Evolutionary conservation across 768 basidiomycete genomes (phyloP).

Genomic region (Zangia roseola): DNA sequence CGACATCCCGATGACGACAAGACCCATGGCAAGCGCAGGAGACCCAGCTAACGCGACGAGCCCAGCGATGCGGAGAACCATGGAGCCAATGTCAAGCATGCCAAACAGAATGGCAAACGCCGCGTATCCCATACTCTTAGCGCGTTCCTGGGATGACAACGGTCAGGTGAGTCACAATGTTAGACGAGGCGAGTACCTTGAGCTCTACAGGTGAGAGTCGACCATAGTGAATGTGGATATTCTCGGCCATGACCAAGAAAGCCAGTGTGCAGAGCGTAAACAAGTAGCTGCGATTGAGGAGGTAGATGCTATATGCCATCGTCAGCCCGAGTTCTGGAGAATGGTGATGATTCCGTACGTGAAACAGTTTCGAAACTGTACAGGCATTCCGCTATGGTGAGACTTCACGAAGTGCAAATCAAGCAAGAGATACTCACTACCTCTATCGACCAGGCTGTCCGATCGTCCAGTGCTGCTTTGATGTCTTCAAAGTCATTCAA

Average conservation of each 20-base stretch:
- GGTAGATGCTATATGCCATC: slow-evolving; percentile 16
- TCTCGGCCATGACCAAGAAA: slow-evolving; percentile 21
- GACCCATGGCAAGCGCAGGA: slow-evolving; percentile 7
- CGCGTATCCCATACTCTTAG: slow-evolving; percentile 10
- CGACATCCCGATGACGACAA: slow-evolving; percentile 12
- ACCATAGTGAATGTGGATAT: slow-evolving; percentile 17
- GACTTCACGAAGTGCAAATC: not conserved
- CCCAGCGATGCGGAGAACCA: slow-evolving; percentile 18
- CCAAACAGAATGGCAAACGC: slow-evolving; percentile 16
- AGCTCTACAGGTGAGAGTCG: slow-evolving; percentile 22
- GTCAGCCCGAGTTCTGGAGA: not conserved
- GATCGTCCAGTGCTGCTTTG: slow-evolving; percentile 12
- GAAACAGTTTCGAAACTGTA: slow-evolving; percentile 4
- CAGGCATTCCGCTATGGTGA: not conserved
- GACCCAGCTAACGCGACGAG: slow-evolving; percentile 12
- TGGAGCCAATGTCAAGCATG: slow-evolving; percentile 19
- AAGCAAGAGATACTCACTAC: slow-evolving; percentile 10
- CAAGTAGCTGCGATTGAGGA: slow-evolving; percentile 4
- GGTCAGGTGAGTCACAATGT: not conserved
- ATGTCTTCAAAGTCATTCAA: slow-evolving; percentile 24
- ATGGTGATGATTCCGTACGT: slow-evolving; percentile 3
- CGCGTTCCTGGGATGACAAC: slow-evolving; percentile 7
- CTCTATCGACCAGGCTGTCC: slow-evolving; percentile 23
- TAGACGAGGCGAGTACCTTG: slow-evolving; percentile 15
- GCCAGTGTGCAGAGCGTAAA: slow-evolving; percentile 13